Base-by-base conservation (phyloP, 768 basidiomycete genomes). In the Lactifluus echinatus region DNA sequence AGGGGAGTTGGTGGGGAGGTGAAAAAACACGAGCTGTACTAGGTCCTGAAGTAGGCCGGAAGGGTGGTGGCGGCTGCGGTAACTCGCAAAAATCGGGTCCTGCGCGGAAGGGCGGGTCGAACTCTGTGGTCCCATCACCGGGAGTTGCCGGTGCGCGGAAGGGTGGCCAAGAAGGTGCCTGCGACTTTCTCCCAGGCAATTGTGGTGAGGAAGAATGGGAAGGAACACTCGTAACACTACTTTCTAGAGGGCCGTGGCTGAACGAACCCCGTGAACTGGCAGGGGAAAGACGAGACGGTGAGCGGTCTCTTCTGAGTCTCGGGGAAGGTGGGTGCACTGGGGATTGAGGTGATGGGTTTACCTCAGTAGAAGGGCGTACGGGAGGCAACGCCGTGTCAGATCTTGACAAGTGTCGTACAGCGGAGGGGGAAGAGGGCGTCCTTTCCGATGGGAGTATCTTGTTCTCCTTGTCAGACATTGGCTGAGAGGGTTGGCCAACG, bases 401-500 rank as follows among this genome's bases (percentile, higher is more conserved):
- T 21, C 21, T 39, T 36, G 42, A 17, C 5, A 23, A 39, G 5
- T 28, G 48, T 23, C 2, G 34, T 29, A 29, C 5, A 12, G 17
- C 23, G 47, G 53, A 39, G 24, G 47, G 34, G 19, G 33, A 21
- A 50, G 46, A 45, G 24, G 53, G 28, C 29, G 21, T n/a, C 26
- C 15, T 59, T 42, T 49, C 53, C 14, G 17, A 47, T 6, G 21
- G 40, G 17, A 34, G 15, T 50, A 55, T 42, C 40, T 55, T 54
- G 34, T 15, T 44, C 21, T 55, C 57, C 34, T 39, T 48, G 15
- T 55, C 48, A 37, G 28, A 39, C 7, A 46, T 37, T 2, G 39
- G n/a, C 15, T 26, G 34, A 21, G 67, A 64, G 19, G 65, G 65
- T 34, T 62, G 62, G 19, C 69, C 70, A 31, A 70, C 70, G 34